Evolutionary conservation across 192 early-diverging fungal genomes (phyloP).

Genomic region (Podila verticillata): DNA sequence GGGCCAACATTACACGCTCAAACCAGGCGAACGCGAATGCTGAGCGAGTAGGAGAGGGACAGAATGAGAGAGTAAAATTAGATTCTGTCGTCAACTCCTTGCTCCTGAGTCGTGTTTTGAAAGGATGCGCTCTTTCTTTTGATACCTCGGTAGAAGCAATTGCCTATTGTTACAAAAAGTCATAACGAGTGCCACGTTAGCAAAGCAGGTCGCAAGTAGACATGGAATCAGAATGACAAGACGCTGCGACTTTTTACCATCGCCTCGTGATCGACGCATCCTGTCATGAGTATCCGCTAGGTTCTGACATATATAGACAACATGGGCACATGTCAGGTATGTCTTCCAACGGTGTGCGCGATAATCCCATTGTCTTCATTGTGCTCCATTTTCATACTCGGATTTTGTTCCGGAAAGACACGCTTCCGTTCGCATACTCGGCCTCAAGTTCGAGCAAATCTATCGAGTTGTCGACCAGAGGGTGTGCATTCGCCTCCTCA

Average conservation of each 20-base stretch:
- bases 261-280: slow-evolving; percentile 67
- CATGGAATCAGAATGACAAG: background rate
- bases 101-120: too few species aligned
- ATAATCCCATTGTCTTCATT: background rate
- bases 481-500: slow-evolving; percentile 64
- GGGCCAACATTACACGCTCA: slow-evolving; percentile 56
- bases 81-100: background rate
- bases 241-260: slow-evolving; percentile 50
- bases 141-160: slow-evolving; percentile 72
- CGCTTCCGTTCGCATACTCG: slow-evolving; percentile 63
- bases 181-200: background rate
- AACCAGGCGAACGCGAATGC: slow-evolving; percentile 74
- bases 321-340: background rate
- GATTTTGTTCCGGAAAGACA: slow-evolving; percentile 61
- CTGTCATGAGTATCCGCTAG: slow-evolving; percentile 52
- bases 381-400: slow-evolving; percentile 33
- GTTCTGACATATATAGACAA: slow-evolving; percentile 46
- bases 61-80: background rate
- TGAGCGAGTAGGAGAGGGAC: slow-evolving; percentile 4
- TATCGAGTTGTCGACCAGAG: slow-evolving; percentile 62
- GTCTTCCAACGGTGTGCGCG: background rate
- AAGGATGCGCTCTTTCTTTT: background rate
- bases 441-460: slow-evolving; percentile 55
- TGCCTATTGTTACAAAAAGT: slow-evolving; percentile 47
- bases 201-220: background rate